A percentile compares a stretch with the other conserved stretches of the same genome.
Conservation (phyloP, 225 moss, liverwort and hornwort species). For the Pseudoscleropodium purum region DNA sequence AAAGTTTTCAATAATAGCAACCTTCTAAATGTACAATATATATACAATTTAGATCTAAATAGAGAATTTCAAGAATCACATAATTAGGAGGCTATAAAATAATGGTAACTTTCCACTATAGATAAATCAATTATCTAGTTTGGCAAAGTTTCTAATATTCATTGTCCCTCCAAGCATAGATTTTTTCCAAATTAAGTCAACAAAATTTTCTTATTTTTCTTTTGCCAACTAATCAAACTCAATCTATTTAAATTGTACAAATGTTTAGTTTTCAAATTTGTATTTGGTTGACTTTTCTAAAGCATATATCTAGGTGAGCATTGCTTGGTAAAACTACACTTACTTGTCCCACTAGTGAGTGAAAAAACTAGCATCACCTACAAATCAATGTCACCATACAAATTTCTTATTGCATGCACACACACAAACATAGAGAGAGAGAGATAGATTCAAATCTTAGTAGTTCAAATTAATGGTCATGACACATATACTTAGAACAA, state of each 20-base stretch:
- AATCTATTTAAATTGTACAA: background rate
- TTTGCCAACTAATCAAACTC: background rate
- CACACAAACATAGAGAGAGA: too few species aligned
- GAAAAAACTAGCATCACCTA: background rate
- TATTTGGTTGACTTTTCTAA: background rate
- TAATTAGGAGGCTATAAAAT: fast-evolving
- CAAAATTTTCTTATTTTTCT: background rate
- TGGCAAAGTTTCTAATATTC: background rate
- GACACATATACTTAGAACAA: too few species aligned
- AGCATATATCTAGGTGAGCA: background rate
- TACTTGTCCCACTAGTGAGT: background rate
- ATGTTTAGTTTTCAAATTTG: background rate
- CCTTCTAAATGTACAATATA: background rate
- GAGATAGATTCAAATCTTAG: too few species aligned
- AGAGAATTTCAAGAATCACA: background rate
- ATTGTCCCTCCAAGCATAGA: background rate
- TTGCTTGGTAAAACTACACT: background rate
- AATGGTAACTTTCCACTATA: background rate
- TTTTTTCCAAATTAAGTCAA: fast-evolving
- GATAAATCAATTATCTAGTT: background rate
- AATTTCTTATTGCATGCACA: too few species aligned
- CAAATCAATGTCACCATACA: background rate
- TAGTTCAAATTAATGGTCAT: too few species aligned
- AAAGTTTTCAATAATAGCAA: background rate
- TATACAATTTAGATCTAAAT: background rate